Evolutionary conservation across 345 rosid species (phyloP).

Genomic region (Lepidium sativum): DNA sequence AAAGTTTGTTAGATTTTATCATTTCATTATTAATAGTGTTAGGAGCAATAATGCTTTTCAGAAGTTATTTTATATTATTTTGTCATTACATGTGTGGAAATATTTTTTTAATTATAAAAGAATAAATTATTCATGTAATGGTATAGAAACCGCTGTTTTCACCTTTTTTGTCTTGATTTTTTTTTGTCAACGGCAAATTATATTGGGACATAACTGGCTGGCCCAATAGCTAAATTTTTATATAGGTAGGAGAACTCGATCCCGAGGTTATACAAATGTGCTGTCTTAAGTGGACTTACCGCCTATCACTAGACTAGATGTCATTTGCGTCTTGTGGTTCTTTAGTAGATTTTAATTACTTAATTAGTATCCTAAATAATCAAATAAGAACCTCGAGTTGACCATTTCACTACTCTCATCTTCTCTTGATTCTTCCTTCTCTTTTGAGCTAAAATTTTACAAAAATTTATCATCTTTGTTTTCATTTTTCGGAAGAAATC

Average conservation of each 20-base stretch:
- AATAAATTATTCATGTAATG: constrained; percentile 10
- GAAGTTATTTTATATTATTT: background rate
- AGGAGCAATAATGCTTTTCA: background rate
- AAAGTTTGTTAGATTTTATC: background rate
- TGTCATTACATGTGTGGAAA: background rate
- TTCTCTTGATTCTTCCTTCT: background rate
- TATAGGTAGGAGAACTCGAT: too few relatives aligned
- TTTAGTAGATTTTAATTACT: constrained; percentile 10
- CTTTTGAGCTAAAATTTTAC: background rate
- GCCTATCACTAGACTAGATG: too few relatives aligned
- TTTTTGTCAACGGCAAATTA: too few relatives aligned
- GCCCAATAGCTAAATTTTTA: too few relatives aligned
- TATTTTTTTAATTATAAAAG: background rate
- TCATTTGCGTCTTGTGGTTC: background rate
- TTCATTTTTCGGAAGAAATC: too few relatives aligned
- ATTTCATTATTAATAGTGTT: background rate
- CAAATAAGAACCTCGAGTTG: constrained; percentile 12
- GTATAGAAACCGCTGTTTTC: constrained; percentile 8
- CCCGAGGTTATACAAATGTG: too few relatives aligned
- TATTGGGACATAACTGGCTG: too few relatives aligned
- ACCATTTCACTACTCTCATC: constrained; percentile 7
- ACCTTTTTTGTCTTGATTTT: constrained; percentile 4
- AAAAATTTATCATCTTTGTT: too few relatives aligned
- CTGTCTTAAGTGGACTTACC: too few relatives aligned
- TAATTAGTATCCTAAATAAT: background rate